phyloP scores from a whole-genome alignment of 208 protist species.

The Trichomonas gallinae region DNA sequence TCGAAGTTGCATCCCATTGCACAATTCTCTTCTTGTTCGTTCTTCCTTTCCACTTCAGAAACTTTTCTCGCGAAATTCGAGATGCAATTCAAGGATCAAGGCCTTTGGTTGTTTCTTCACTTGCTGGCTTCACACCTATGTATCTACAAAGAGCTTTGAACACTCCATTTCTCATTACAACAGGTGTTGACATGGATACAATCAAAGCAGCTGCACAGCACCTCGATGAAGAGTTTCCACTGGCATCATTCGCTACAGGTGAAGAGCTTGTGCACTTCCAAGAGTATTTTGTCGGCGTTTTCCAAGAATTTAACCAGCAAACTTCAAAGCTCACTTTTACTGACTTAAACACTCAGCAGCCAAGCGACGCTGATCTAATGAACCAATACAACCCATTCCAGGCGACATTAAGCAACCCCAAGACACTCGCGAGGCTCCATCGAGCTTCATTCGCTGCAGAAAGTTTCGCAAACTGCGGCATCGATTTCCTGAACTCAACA shows the following conservation, averaged over 20 bases:
- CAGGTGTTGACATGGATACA: neutral
- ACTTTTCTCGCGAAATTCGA: neutral
- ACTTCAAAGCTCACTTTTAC: neutral
- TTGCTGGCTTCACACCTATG: neutral
- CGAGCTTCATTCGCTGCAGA: neutral
- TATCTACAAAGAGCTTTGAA: neutral
- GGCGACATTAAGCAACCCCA: neutral
- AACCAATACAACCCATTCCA: neutral
- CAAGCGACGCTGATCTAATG: no score
- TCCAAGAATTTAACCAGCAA: neutral
- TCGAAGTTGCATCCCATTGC: neutral
- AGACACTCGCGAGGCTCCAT: neutral
- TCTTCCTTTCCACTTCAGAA: neutral
- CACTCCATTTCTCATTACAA: constrained; percentile 7
- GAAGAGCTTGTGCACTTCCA: neutral
- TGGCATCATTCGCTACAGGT: neutral
- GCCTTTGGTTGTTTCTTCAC: neutral
- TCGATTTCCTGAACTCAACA: neutral
- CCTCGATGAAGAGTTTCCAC: neutral
- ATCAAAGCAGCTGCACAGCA: neutral
- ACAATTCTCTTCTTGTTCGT: neutral
- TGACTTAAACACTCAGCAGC: neutral
- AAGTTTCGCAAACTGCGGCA: neutral
- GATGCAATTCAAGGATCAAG: neutral
- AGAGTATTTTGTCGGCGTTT: neutral